A percentile compares a stretch with the other conserved stretches of the same genome.
These are phyloP conservation scores for Nigrograna mackinnonii DNA, from an alignment of 2,329 filamentous ascomycete species.

Conservation along the genomic window DNA sequence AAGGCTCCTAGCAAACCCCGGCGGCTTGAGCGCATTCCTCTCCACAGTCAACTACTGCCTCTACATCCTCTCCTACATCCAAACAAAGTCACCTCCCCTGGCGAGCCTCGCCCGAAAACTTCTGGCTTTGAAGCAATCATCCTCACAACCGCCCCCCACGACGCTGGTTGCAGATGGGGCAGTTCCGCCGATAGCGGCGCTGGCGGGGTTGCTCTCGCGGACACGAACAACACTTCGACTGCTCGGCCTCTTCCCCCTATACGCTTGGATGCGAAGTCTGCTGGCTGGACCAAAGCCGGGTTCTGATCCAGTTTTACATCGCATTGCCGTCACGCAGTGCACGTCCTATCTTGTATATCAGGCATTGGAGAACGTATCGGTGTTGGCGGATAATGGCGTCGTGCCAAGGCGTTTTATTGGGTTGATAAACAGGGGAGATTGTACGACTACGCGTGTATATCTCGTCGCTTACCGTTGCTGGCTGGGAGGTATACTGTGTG, in stretches of 20 bases:
- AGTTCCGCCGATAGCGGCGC: conserved; percentile 34
- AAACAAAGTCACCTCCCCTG: conserved; percentile 41
- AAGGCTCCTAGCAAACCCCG: conserved; percentile 48
- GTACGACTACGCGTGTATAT: conserved; percentile 41
- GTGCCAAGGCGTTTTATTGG: conserved; percentile 39
- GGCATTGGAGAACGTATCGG: conserved; percentile 47
- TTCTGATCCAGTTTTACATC: conserved; percentile 46
- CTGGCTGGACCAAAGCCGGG: conserved; percentile 45
- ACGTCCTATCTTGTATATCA: conserved; percentile 49
- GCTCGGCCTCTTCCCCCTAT: conserved; percentile 48
- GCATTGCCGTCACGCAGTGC: conserved; percentile 45
- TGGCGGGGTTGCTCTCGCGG: conserved; percentile 44
- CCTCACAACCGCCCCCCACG: conserved; percentile 18
- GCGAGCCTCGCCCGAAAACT: conserved; percentile 27
- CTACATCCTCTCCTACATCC: conserved; percentile 49
- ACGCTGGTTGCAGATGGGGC: conserved; percentile 30
- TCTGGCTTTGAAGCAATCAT: conserved; percentile 33
- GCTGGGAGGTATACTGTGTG: conserved; percentile 47
- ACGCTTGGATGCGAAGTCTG: conserved; percentile 48
- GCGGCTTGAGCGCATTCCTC: conserved; percentile 49
- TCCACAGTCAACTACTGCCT: conserved; percentile 52
- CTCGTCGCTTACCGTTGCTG: conserved; percentile 47
- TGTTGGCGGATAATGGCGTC: conserved; percentile 47
- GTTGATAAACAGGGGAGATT: conserved; percentile 39
- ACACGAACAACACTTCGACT: conserved; percentile 49